These are phyloP conservation scores for Rhynchosporium secalis DNA, from an alignment of 2,329 filamentous ascomycete species.

Conservation along the genomic window DNA sequence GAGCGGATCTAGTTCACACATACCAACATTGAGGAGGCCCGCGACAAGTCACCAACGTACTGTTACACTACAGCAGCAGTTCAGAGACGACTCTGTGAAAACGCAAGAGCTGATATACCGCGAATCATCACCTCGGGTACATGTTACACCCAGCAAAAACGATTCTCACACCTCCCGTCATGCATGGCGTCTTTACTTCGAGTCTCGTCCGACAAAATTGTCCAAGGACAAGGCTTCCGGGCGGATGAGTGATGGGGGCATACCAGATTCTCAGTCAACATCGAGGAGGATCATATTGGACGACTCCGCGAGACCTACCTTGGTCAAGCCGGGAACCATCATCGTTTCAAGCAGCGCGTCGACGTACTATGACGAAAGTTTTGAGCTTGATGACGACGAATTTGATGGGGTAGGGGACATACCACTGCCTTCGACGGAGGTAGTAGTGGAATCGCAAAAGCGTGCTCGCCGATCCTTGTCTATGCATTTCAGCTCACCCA, in stretches of 20 bases:
- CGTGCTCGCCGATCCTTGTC: constrained; percentile 56
- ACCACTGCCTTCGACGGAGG: constrained; percentile 32
- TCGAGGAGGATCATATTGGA: constrained; percentile 37
- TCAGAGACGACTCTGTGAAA: constrained; percentile 32
- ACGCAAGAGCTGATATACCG: constrained; percentile 24
- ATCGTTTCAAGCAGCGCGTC: constrained; percentile 16
- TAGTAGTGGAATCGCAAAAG: constrained; percentile 45
- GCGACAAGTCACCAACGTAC: constrained; percentile 79
- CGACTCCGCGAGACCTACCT: constrained; percentile 33
- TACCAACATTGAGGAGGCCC: constrained; percentile 68
- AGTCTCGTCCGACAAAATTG: constrained; percentile 37
- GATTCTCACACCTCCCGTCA: constrained; percentile 27
- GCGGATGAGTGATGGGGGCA: constrained; percentile 32
- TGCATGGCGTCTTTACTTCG: constrained; percentile 39
- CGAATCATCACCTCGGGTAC: constrained; percentile 22
- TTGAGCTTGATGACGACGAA: constrained; percentile 33
- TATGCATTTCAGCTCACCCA: constrained; percentile 58
- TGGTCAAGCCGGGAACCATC: constrained; percentile 39
- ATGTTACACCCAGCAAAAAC: constrained; percentile 27
- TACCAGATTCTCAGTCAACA: constrained; percentile 33
- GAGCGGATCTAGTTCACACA: constrained; percentile 58
- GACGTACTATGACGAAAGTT: constrained; percentile 33
- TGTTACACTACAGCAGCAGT: constrained; percentile 62
- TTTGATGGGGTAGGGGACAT: constrained; percentile 22
- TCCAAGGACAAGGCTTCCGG: constrained; percentile 36